These are phyloP conservation scores for Camellia japonica DNA, from an alignment of 148 eudicot genomes.

Conservation along the genomic window DNA sequence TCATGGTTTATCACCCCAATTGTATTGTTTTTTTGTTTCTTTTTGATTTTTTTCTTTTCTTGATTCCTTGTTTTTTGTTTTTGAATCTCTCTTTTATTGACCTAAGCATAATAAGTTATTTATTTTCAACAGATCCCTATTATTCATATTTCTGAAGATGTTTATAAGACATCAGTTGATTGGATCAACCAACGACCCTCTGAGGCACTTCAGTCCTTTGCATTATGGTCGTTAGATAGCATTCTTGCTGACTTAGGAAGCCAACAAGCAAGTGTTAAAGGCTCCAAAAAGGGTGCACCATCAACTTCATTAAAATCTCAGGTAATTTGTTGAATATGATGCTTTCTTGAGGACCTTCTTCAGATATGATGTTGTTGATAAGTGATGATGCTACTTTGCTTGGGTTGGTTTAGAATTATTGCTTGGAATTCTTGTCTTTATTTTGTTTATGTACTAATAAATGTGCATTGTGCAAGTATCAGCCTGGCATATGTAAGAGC, in stretches of 20 bases:
- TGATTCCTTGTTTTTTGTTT: no score
- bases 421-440: no score
- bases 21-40: no score
- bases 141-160: constrained; percentile 58
- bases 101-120: neutral
- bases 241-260: constrained; percentile 54
- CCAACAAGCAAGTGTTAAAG: constrained; percentile 50
- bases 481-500: neutral
- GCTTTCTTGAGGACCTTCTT: neutral
- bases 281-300: constrained; percentile 57
- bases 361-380: constrained; percentile 5
- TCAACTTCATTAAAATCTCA: constrained; percentile 69
- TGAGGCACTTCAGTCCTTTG: constrained; percentile 56
- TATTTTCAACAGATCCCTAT: constrained; percentile 55
- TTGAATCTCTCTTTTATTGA: no score
- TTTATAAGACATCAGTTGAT: constrained; percentile 66
- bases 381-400: no score
- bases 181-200: constrained; percentile 66
- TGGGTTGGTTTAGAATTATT: no score
- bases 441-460: neutral
- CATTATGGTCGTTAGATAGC: constrained; percentile 56
- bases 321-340: constrained; percentile 30
- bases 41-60: no score
- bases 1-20: no score
- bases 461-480: neutral